phyloP scores from a whole-genome alignment of 1,139 yeast genomes.

The Eremothecium gossypii region DNA sequence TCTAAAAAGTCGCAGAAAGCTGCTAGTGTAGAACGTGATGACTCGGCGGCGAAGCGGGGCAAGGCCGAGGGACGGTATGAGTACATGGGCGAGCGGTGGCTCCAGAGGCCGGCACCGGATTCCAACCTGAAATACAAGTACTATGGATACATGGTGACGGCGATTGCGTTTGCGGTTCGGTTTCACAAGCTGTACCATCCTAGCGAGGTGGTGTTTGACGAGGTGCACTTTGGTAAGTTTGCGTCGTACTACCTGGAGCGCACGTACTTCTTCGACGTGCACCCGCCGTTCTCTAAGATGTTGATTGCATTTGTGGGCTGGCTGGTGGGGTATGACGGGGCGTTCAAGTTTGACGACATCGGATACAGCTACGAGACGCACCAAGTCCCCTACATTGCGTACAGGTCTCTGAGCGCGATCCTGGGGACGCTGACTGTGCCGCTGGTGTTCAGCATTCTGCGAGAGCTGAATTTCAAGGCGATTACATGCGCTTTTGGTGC shows the following conservation, averaged over 20 bases:
- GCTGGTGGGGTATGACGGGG: conserved; percentile 80
- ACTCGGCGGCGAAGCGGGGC: conserved; percentile 4
- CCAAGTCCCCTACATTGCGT: conserved; percentile 83
- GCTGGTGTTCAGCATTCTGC: conserved; percentile 68
- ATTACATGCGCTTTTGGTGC: conserved; percentile 76
- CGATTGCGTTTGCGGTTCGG: conserved; percentile 59
- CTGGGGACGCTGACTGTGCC: conserved; percentile 82
- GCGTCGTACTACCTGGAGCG: conserved; percentile 81
- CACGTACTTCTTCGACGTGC: conserved; percentile 88
- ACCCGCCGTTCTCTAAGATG: conserved; percentile 95
- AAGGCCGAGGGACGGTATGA: conserved; percentile 6
- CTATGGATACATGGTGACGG: conserved; percentile 39
- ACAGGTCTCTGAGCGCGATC: conserved; percentile 72
- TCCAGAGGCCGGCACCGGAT: conserved; percentile 21
- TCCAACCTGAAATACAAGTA: conserved; percentile 13
- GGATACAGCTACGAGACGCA: conserved; percentile 72
- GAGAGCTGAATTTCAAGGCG: conserved; percentile 72
- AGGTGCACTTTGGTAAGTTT: conserved; percentile 94
- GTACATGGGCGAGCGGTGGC: conserved; percentile 20
- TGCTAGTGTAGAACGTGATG: background rate
- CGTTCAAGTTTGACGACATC: conserved; percentile 82
- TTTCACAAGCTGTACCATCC: conserved; percentile 68
- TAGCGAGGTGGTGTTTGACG: conserved; percentile 89
- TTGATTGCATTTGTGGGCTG: conserved; percentile 86
- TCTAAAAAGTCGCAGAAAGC: background rate